A percentile compares a stretch with the other conserved stretches of the same genome.
These are phyloP conservation scores for Chenopodium formosanum DNA, from an alignment of 148 eudicot species.

Conservation along the genomic window DNA sequence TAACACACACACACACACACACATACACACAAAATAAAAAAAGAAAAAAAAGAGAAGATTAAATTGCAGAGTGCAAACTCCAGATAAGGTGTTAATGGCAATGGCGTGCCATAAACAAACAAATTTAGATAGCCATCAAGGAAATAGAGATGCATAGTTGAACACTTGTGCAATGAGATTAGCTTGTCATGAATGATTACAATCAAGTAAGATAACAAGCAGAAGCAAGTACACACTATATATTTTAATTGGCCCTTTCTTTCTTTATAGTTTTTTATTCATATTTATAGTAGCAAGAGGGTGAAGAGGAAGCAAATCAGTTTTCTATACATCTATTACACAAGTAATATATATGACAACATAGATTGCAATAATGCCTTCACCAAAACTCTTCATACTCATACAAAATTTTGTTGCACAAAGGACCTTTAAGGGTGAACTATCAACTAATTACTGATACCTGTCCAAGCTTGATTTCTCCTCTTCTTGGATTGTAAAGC, in stretches of 20 bases:
- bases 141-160: not conserved
- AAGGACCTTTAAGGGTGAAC: not conserved
- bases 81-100: not conserved
- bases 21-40: not conserved
- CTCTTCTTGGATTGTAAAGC: constrained; percentile 91
- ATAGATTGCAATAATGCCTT: not conserved
- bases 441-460: constrained; percentile 31
- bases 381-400: not conserved
- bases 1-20: too few relatives aligned
- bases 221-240: not conserved
- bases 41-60: not conserved
- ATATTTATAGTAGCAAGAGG: not conserved
- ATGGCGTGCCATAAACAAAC: not conserved
- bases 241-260: too few relatives aligned
- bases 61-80: not conserved
- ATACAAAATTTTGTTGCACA: constrained; percentile 3
- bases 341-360: not conserved
- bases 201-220: not conserved
- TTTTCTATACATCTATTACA: not conserved
- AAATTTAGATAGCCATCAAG: not conserved
- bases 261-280: too few relatives aligned
- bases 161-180: not conserved
- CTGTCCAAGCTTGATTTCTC: constrained; percentile 99
- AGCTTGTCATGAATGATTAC: not conserved
- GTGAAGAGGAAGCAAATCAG: not conserved